A percentile compares a stretch with the other conserved stretches of the same genome.
phyloP scores from a whole-genome alignment of 2,329 filamentous ascomycete genomes.

The Chaetomium sp. region DNA sequence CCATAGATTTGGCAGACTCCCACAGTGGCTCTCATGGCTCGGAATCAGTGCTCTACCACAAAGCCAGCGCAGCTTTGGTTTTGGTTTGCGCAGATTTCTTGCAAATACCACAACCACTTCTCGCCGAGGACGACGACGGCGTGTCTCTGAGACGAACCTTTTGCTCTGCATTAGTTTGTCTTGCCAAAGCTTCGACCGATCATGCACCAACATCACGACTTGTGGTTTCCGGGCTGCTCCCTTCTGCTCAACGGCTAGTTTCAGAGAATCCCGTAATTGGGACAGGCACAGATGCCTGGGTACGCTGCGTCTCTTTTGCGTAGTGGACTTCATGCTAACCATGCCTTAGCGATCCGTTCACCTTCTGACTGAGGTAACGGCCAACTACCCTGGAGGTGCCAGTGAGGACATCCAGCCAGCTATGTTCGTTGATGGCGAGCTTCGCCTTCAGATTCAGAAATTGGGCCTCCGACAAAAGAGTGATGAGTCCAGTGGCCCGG shows the following conservation, averaged over 20 bases:
- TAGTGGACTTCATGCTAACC: neutral
- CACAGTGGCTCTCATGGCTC: slow-evolving; percentile 18
- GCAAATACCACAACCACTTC: slow-evolving; percentile 25
- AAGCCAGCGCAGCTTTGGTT: slow-evolving; percentile 37
- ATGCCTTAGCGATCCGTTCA: slow-evolving; percentile 26
- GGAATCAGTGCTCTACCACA: slow-evolving; percentile 32
- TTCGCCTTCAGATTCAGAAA: slow-evolving; percentile 27
- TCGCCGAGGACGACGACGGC: slow-evolving; percentile 29
- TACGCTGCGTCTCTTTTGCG: slow-evolving; percentile 19
- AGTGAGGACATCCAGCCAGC: slow-evolving; percentile 16
- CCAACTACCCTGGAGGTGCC: slow-evolving; percentile 3
- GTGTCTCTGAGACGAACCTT: slow-evolving; percentile 25
- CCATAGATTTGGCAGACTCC: slow-evolving; percentile 40
- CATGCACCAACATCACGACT: slow-evolving; percentile 37
- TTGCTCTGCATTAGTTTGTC: slow-evolving; percentile 34
- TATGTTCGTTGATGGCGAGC: slow-evolving; percentile 29
- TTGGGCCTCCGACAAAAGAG: slow-evolving; percentile 9
- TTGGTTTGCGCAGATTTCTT: slow-evolving; percentile 34
- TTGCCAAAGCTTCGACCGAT: slow-evolving; percentile 32
- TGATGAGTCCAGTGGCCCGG: slow-evolving; percentile 3
- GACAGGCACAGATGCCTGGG: slow-evolving; percentile 34
- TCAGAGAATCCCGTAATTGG: slow-evolving; percentile 29
- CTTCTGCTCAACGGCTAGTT: slow-evolving; percentile 26
- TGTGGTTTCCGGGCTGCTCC: slow-evolving; percentile 34
- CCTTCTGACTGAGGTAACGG: slow-evolving; percentile 27